phyloP scores from a whole-genome alignment of 208 protist species.

The Leishmania tropica region DNA sequence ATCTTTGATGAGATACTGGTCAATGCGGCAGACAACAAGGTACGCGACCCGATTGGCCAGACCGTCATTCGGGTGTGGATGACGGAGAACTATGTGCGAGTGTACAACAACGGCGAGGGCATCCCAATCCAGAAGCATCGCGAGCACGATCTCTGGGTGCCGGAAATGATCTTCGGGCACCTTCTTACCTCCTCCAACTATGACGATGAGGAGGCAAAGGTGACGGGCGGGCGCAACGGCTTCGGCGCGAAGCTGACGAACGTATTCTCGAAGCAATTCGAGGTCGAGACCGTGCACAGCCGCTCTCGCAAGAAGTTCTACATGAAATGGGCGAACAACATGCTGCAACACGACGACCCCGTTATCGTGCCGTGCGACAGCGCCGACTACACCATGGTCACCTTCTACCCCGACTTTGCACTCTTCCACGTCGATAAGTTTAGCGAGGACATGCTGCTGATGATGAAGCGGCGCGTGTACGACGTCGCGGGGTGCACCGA shows the following conservation, averaged over 20 bases:
- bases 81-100: slow-evolving; percentile 95
- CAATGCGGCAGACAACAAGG: slow-evolving; percentile 99
- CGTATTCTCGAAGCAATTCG: slow-evolving; percentile 98
- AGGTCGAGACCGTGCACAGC: slow-evolving; percentile 97
- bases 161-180: slow-evolving; percentile 99
- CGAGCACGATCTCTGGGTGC: slow-evolving; percentile 98
- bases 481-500: slow-evolving; percentile 98
- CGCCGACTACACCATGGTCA: slow-evolving; percentile 98
- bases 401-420: slow-evolving; percentile 98
- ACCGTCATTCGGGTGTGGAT: slow-evolving; percentile 96
- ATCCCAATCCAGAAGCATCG: slow-evolving; percentile 98
- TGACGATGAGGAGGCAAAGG: slow-evolving; percentile 97
- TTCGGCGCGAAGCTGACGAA: slow-evolving; percentile 99
- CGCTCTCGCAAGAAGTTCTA: slow-evolving; percentile 92
- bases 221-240: slow-evolving; percentile 96
- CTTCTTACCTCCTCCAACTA: slow-evolving; percentile 99
- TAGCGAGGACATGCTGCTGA: slow-evolving; percentile 96
- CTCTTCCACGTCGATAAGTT: slow-evolving; percentile 97
- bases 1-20: slow-evolving; percentile 99
- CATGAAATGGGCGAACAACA: slow-evolving; percentile 98
- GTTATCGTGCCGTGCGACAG: slow-evolving; percentile 79
- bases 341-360: slow-evolving; percentile 93
- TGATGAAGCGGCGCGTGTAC: slow-evolving; percentile 98
- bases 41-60: slow-evolving; percentile 94
- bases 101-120: slow-evolving; percentile 99